Evolutionary conservation across 768 basidiomycete species (phyloP), one percentile per base, ranked within the genome.

Genomic region (Tricholoma sp.): DNA sequence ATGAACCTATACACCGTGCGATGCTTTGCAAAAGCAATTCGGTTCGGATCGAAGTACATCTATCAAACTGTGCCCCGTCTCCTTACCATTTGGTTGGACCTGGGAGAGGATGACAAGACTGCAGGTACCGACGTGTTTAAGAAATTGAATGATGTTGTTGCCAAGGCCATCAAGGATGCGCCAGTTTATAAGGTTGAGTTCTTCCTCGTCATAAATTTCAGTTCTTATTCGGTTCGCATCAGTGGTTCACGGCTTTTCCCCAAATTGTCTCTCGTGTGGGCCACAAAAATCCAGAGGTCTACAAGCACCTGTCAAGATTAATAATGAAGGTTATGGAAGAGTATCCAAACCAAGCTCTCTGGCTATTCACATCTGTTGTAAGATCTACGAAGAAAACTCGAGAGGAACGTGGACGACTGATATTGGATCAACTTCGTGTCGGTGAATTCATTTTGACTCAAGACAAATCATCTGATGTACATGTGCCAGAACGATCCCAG

Each of bases 181-280:
- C 89, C 95, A 0, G 77, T 79, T 1, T 98, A 91, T 72, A 95
- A 95, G 76, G 95, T 85, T 53, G 57, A 74, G 13, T 6, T 48
- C 34, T 45, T 32, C 44, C 29, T 51, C 53, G 9, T 42, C 44
- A 17, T 15, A 6, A 31, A 17, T 33, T 20, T 57, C 41, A 20
- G 10, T 53, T 28, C 44, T 61, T 42, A 54, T 42, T 61, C 4
- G 59, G 28, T 28, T 34, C 41, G 13, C 47, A 52, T 13, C 48
- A 98, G 94, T 98, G 96, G 94, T 89, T 85, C 62, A 94, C 90
- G 0, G 95, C 94, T 1, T 95, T 98, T 60, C 94, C 95, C 3
- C 97, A 98, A 76, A 91, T 98, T 52, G 93, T 95, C 12, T 98
- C 96, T 12, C 84, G 97, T 7, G 87, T 99, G 32, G 89, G 88